A percentile compares a stretch with the other conserved stretches of the same genome.
Conservation (phyloP, 192 early-diverging fungal species). For the Coemansia interrupta region DNA sequence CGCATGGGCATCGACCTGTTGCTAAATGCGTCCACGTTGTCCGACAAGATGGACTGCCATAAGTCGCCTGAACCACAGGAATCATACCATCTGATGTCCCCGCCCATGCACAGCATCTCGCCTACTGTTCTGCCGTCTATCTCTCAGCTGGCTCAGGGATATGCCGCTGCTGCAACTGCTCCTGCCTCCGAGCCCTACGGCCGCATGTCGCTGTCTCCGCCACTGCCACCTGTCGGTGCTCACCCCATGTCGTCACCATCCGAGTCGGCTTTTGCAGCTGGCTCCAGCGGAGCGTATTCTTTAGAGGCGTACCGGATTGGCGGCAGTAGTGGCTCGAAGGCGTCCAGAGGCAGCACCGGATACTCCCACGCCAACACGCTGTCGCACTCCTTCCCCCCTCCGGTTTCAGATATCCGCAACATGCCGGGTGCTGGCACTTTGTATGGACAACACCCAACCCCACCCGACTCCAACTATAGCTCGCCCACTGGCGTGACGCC, state of each 20-base stretch:
- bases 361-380: conserved; percentile 1
- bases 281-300: conserved; percentile 19
- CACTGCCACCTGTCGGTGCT: neutral
- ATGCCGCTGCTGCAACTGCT: too few species aligned
- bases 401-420: conserved; percentile 33
- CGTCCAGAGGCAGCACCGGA: neutral
- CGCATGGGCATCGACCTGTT: conserved; percentile 43
- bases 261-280: conserved; percentile 21
- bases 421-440: conserved; percentile 6
- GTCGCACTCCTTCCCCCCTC: conserved; percentile 24
- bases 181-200: neutral
- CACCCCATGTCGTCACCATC: conserved; percentile 16
- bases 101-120: conserved; percentile 16
- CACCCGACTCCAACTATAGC: conserved; percentile 33
- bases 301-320: conserved; percentile 35
- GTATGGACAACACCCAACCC: conserved; percentile 9
- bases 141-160: conserved; percentile 24
- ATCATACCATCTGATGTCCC: conserved; percentile 25
- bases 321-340: neutral
- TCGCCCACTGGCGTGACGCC: conserved; percentile 17
- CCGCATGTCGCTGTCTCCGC: conserved; percentile 5
- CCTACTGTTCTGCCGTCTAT: conserved; percentile 33
- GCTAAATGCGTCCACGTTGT: conserved; percentile 43
- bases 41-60: conserved; percentile 26
- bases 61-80: conserved; percentile 5